These are phyloP conservation scores for Backusella tuberculispora DNA, from an alignment of 192 early-diverging fungal genomes.

Conservation along the genomic window DNA sequence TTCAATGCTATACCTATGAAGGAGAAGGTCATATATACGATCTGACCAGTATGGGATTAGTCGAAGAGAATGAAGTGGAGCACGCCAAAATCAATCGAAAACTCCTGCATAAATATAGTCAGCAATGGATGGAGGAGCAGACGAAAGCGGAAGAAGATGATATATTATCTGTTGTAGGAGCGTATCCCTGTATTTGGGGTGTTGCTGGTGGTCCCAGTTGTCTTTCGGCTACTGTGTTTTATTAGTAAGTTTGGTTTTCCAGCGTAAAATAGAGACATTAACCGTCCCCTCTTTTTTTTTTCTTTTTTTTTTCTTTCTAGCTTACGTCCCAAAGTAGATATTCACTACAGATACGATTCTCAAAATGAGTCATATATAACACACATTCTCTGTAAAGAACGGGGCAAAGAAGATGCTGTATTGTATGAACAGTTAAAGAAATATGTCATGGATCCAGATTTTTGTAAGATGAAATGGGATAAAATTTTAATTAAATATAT, in stretches of 20 bases:
- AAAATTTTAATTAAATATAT: neutral
- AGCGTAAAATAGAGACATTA: too few relatives aligned
- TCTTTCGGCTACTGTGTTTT: slow-evolving; percentile 7
- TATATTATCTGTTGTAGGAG: neutral
- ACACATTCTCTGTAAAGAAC: neutral
- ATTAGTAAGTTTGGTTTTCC: neutral
- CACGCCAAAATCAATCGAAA: neutral
- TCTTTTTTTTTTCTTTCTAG: neutral
- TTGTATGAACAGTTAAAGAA: slow-evolving; percentile 1
- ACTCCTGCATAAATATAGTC: slow-evolving; percentile 12
- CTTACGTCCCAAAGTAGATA: slow-evolving; percentile 12
- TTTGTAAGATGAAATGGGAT: neutral
- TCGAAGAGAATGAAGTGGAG: neutral
- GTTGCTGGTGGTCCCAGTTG: neutral
- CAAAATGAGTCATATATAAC: neutral
- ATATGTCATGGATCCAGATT: slow-evolving; percentile 16
- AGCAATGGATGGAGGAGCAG: slow-evolving; percentile 22
- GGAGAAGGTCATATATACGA: slow-evolving; percentile 11
- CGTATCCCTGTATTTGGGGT: slow-evolving; percentile 5
- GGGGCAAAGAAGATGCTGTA: neutral
- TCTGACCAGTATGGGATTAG: neutral
- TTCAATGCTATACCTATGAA: slow-evolving; percentile 7
- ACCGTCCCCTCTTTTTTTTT: too few relatives aligned
- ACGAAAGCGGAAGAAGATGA: slow-evolving; percentile 18
- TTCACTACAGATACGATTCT: slow-evolving; percentile 5